Conservation (phyloP, 345 rosid genomes). For the Syzygium grande region DNA sequence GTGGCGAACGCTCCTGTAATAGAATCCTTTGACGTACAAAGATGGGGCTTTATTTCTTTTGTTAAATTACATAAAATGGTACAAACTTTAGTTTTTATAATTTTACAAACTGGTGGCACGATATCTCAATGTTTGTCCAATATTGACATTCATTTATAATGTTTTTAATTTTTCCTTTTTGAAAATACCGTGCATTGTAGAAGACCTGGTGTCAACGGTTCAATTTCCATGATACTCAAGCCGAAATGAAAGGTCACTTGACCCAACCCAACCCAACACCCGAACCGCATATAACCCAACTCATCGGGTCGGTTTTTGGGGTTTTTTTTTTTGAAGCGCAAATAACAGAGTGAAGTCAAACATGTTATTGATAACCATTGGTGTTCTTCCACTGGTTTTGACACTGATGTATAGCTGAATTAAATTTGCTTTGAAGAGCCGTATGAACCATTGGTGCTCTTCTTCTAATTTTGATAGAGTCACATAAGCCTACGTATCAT, state of each 20-base stretch:
- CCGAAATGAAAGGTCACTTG: not conserved
- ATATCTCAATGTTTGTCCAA: not conserved
- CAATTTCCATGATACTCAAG: not conserved
- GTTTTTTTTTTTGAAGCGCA: not conserved
- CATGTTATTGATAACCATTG: not conserved
- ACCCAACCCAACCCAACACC: not conserved
- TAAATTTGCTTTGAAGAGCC: not conserved
- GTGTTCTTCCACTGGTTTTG: not conserved
- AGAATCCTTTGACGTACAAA: not conserved
- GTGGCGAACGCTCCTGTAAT: not conserved
- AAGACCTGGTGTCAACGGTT: not conserved
- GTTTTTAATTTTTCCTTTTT: not conserved
- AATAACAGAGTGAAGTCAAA: too few species aligned
- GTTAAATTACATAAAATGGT: not conserved
- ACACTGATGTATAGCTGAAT: not conserved
- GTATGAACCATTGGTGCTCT: not conserved
- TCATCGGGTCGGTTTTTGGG: not conserved
- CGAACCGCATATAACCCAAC: not conserved
- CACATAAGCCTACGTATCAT: slow-evolving; percentile 4
- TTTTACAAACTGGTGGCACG: not conserved
- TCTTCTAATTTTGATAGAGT: not conserved
- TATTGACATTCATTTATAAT: not conserved
- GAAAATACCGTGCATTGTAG: not conserved
- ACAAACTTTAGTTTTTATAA: not conserved
- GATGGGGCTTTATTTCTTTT: not conserved